These are phyloP conservation scores for Boletus sp. DNA, from an alignment of 768 basidiomycete genomes.

Conservation along the genomic window DNA sequence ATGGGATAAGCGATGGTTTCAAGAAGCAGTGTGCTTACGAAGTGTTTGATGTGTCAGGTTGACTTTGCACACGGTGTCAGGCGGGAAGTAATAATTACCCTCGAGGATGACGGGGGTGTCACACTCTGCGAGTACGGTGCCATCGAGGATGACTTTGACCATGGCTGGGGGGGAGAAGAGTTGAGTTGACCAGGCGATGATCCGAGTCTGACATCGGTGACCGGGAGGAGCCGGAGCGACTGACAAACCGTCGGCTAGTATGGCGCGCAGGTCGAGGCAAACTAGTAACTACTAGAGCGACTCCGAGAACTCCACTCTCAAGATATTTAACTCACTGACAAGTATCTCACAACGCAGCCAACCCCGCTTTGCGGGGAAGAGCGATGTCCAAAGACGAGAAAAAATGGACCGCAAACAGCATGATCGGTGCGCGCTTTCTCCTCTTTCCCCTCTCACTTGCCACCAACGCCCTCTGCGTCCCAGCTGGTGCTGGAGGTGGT, in stretches of 20 bases:
- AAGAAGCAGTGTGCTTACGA: conserved; percentile 36
- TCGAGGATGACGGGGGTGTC: conserved; percentile 57
- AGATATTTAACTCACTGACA: neutral
- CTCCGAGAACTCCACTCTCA: too few species aligned
- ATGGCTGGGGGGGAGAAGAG: conserved; percentile 4
- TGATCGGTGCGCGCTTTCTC: conserved; percentile 60
- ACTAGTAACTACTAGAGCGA: too few species aligned
- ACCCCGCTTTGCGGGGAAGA: conserved; percentile 61
- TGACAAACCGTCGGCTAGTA: too few species aligned
- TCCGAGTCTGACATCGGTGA: conserved; percentile 6
- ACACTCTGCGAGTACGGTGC: conserved; percentile 56
- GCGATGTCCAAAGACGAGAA: conserved; percentile 58
- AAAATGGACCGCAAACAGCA: conserved; percentile 75
- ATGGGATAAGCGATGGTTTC: conserved; percentile 4
- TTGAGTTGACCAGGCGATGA: neutral
- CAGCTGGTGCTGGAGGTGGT: conserved; percentile 95
- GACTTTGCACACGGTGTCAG: conserved; percentile 44
- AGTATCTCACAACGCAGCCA: conserved; percentile 6
- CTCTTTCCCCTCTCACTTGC: neutral
- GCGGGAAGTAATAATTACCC: conserved; percentile 75
- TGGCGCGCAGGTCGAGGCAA: too few species aligned
- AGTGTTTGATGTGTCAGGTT: conserved; percentile 53
- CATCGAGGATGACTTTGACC: conserved; percentile 54
- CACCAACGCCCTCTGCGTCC: neutral
- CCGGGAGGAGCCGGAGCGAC: conserved; percentile 21